These are phyloP conservation scores for Trichoderma sp. DNA, from an alignment of 2,329 filamentous ascomycete genomes.

Conservation along the genomic window DNA sequence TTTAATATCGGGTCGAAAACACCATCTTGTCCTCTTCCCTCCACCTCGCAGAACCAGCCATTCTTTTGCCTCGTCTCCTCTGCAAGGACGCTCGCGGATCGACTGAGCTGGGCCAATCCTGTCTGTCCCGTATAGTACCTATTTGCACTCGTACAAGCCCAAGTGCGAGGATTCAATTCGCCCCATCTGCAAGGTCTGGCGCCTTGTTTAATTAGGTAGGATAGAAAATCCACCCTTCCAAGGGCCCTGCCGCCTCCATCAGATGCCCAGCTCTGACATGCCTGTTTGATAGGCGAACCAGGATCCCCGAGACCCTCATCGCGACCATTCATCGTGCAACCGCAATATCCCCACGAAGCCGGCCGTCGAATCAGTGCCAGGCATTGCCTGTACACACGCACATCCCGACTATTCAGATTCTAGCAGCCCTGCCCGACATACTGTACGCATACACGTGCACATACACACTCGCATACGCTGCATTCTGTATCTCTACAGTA, in stretches of 20 bases:
- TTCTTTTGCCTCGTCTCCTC: neutral
- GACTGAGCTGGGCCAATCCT: neutral
- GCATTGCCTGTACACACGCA: slow-evolving; percentile 5
- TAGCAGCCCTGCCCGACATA: slow-evolving; percentile 1
- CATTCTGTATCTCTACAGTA: neutral
- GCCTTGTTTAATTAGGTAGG: slow-evolving; percentile 18
- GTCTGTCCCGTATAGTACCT: neutral
- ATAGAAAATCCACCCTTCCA: slow-evolving; percentile 2
- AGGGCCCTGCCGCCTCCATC: slow-evolving; percentile 16
- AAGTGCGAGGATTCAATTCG: neutral
- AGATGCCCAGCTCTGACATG: neutral
- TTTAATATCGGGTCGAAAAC: neutral
- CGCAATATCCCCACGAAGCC: slow-evolving; percentile 2
- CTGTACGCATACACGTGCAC: neutral
- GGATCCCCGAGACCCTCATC: slow-evolving; percentile 3
- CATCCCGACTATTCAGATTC: neutral
- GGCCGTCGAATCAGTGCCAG: neutral
- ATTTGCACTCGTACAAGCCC: neutral
- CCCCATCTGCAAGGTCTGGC: neutral
- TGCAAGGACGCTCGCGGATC: neutral
- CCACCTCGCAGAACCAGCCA: neutral
- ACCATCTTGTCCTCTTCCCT: neutral
- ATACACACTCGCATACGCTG: neutral
- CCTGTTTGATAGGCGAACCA: slow-evolving; percentile 15
- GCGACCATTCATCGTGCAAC: neutral